These are phyloP conservation scores for Croton setiger DNA, from an alignment of 441 rosid genomes.

Conservation along the genomic window DNA sequence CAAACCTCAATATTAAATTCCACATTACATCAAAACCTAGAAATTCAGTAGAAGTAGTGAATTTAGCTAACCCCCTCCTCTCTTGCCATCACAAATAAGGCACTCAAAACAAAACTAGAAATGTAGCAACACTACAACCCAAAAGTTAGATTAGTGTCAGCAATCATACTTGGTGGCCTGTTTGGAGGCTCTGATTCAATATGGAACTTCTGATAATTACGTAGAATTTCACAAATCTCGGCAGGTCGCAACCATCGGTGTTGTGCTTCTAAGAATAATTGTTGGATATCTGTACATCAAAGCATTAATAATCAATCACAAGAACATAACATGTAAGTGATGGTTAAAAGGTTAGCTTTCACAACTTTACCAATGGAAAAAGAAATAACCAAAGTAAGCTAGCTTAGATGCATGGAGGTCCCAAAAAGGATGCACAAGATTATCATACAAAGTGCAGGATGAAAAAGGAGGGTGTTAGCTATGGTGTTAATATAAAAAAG, in stretches of 20 bases:
- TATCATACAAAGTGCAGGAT: neutral
- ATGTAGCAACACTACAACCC: neutral
- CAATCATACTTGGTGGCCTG: conserved; percentile 72
- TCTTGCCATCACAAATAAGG: neutral
- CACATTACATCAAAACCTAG: too few species aligned
- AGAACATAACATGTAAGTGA: neutral
- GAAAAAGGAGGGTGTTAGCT: neutral
- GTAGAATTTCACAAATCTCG: conserved; percentile 93
- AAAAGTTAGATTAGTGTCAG: conserved; percentile 6
- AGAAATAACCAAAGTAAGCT: neutral
- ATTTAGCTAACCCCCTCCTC: neutral
- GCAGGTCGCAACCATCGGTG: conserved; percentile 96
- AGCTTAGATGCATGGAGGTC: neutral
- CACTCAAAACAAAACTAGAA: neutral
- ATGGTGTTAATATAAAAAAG: neutral
- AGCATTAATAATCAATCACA: conserved; percentile 11
- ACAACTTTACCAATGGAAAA: neutral
- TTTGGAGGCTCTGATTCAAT: conserved; percentile 76
- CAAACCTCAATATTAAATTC: neutral
- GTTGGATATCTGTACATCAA: conserved; percentile 61
- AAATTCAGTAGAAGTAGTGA: neutral
- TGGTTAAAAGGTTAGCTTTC: neutral
- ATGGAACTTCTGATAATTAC: conserved; percentile 70
- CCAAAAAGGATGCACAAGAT: neutral
- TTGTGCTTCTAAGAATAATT: conserved; percentile 73